Evolutionary conservation across 208 protist genomes (phyloP), one percentile per base, ranked within the genome.

Genomic region (Zelonia costaricensis): DNA sequence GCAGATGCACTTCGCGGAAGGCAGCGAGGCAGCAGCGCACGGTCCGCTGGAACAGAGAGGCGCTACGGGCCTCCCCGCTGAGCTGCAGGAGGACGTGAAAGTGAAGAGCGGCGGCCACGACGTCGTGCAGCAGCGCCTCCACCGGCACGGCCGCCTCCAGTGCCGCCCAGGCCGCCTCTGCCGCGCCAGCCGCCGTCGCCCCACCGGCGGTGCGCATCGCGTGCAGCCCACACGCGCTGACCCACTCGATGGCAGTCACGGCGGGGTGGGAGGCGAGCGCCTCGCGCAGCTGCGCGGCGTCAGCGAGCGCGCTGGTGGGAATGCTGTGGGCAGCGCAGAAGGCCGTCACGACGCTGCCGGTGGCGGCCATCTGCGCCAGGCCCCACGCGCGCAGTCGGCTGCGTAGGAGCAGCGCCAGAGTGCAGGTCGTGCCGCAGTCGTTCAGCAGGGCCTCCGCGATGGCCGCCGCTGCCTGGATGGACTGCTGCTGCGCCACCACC

Each of bases 1-100:
- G 55, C n/a, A 85, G 44, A 56, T 88, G 80, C 25, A 60, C 44
- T 64, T 88, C 81, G 5, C 71, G 74, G 15, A 88, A 72, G 10
- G 77, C 28, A 42, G 60, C 35, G 15, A 90, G 56, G 22, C 71
- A 75, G 47, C 80, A 68, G 25, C 40, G 36, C 13, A 83, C 51
- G 12, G 69, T 70, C 4, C 43, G 16, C 12, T 68, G 52, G 48
- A 88, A 90, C 0, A 53, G 7, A 0, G 5, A 25, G 25, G 74
- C 55, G 16, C 78, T 57, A 1, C 42, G 36, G 6, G 25, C 13
- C 39, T 39, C 48, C 7, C 43, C 69, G 31, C 65, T 59, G 18
- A 60, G 61, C 51, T 53, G 62, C 42, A 80, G 44, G 33, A 68
- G 36, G 23, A 69, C 3, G 4, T 48, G 25, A 15, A 69, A 72